phyloP scores from a whole-genome alignment of 768 basidiomycete genomes.

The Xanthoconium stramineum region DNA sequence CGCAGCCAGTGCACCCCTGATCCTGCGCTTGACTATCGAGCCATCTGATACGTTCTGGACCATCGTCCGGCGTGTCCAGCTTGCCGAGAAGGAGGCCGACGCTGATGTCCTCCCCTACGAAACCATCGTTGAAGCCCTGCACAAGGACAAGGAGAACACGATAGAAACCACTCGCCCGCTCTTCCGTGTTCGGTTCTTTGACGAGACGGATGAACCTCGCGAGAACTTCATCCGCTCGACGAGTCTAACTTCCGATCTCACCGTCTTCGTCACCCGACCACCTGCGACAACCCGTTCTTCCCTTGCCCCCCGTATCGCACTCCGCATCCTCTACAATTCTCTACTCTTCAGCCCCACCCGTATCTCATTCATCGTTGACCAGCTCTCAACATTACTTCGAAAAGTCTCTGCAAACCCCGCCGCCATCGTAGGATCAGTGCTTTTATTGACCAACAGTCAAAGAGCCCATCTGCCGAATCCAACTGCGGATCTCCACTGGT shows the following conservation, averaged over 20 bases:
- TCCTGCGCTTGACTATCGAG: slow-evolving; percentile 80
- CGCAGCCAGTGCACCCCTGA: slow-evolving; percentile 68
- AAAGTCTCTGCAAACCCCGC: slow-evolving; percentile 67
- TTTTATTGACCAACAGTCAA: slow-evolving; percentile 74
- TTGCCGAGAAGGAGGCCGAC: slow-evolving; percentile 79
- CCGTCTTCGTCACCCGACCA: slow-evolving; percentile 79
- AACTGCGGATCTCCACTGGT: slow-evolving; percentile 89
- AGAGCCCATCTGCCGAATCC: slow-evolving; percentile 74
- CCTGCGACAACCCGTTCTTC: slow-evolving; percentile 65
- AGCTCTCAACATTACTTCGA: slow-evolving; percentile 75
- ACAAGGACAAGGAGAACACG: slow-evolving; percentile 60
- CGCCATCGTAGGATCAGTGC: slow-evolving; percentile 71
- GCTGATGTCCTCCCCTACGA: slow-evolving; percentile 81
- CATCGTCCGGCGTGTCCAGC: slow-evolving; percentile 81
- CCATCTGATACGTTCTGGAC: slow-evolving; percentile 88
- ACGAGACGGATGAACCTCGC: slow-evolving; percentile 75
- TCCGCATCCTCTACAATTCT: slow-evolving; percentile 92
- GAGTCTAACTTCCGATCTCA: slow-evolving; percentile 86
- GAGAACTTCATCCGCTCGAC: slow-evolving; percentile 78
- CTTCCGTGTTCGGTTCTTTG: slow-evolving; percentile 96
- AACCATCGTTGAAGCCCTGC: slow-evolving; percentile 63
- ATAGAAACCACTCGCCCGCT: slow-evolving; percentile 54
- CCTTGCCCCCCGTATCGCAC: slow-evolving; percentile 69
- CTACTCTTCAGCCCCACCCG: slow-evolving; percentile 81
- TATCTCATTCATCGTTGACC: slow-evolving; percentile 77